Evolutionary conservation across 2,329 filamentous ascomycete genomes (phyloP).

Genomic region (Mollisiaceae sp.): DNA sequence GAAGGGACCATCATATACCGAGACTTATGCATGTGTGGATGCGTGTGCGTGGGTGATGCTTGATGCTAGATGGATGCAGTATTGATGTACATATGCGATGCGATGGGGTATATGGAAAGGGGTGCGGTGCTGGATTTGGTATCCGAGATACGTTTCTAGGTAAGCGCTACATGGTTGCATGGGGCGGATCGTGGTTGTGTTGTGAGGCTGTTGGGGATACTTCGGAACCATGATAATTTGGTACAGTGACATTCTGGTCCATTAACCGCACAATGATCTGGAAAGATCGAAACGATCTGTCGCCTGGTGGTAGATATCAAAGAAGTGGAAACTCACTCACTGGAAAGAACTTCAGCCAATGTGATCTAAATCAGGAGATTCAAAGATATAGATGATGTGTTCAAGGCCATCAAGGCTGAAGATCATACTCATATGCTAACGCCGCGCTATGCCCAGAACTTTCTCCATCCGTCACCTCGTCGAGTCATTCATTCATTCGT

Average conservation of each 20-base stretch:
- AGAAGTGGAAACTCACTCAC: no score
- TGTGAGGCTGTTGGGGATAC: neutral
- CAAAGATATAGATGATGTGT: neutral
- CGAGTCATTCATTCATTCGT: neutral
- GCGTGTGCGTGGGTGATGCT: no score
- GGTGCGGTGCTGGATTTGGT: neutral
- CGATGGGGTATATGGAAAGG: no score
- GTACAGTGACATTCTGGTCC: no score
- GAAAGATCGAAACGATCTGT: no score
- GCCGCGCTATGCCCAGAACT: constrained; percentile 3
- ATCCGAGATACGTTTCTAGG: constrained; percentile 1
- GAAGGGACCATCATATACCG: neutral
- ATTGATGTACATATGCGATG: neutral
- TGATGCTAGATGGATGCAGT: no score
- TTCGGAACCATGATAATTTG: neutral
- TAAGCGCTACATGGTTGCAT: neutral
- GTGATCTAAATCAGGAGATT: neutral
- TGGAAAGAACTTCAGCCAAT: neutral
- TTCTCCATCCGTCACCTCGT: neutral
- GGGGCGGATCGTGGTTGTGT: neutral
- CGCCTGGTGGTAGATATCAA: neutral
- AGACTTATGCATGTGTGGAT: neutral
- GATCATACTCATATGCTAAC: neutral
- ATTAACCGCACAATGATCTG: no score
- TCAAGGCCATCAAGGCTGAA: constrained; percentile 1